Conservation (phyloP, 768 basidiomycete genomes). For the Auriculariales sp. region DNA sequence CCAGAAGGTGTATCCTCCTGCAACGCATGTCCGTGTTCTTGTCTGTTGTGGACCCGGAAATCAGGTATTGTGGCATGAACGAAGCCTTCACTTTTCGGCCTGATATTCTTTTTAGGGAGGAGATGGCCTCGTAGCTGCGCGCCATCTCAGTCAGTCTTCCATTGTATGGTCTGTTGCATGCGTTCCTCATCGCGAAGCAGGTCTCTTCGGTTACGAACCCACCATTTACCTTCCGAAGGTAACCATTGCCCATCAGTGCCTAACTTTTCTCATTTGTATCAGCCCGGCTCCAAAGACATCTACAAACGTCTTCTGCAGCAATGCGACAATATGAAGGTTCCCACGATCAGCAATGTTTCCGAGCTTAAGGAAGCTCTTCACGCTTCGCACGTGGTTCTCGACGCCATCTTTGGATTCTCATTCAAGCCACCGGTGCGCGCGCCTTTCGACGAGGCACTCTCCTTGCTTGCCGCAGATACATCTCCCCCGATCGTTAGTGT, state of each 20-base stretch:
- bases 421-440: conserved; percentile 82
- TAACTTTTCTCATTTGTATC: neutral
- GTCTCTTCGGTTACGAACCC: conserved; percentile 84
- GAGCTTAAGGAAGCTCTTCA: conserved; percentile 33
- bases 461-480: conserved; percentile 39
- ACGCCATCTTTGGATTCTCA: conserved; percentile 97
- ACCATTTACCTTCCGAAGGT: conserved; percentile 93
- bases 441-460: conserved; percentile 71
- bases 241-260: neutral
- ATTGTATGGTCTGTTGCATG: neutral
- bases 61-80: conserved; percentile 32
- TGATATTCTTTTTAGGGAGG: conserved; percentile 35
- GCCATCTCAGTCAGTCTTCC: conserved; percentile 60
- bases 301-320: conserved; percentile 81
- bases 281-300: conserved; percentile 89
- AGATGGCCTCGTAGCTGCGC: conserved; percentile 90
- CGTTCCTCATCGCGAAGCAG: conserved; percentile 20
- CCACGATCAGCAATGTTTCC: conserved; percentile 31
- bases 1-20: conserved; percentile 57
- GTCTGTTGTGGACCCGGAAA: conserved; percentile 97
- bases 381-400: conserved; percentile 70
- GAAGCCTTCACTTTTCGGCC: neutral
- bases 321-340: conserved; percentile 80
- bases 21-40: conserved; percentile 62
- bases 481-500: conserved; percentile 78